phyloP scores from a whole-genome alignment of 805 yeast species.

The Wickerhamomyces chambardii region DNA sequence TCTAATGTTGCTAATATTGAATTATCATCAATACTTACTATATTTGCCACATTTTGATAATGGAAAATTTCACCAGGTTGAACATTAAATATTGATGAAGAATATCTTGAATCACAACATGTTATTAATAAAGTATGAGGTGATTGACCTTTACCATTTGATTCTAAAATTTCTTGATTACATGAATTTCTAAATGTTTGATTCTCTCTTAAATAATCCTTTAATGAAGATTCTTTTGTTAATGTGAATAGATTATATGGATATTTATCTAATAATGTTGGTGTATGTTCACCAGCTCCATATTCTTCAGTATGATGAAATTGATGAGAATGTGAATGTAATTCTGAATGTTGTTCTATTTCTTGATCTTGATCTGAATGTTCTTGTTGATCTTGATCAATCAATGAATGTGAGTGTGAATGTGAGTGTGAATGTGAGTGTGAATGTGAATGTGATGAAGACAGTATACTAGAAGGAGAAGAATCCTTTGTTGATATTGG shows the following conservation, averaged over 20 bases:
- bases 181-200: slow-evolving; percentile 25
- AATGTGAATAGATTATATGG: slow-evolving; percentile 17
- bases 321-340: background rate
- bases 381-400: too few relatives aligned
- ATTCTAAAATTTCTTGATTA: slow-evolving; percentile 16
- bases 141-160: slow-evolving; percentile 73
- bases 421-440: too few relatives aligned
- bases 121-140: slow-evolving; percentile 95
- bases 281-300: too few relatives aligned
- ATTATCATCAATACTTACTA: slow-evolving; percentile 58
- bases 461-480: too few relatives aligned
- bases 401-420: too few relatives aligned
- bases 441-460: too few relatives aligned
- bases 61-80: slow-evolving; percentile 89
- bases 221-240: slow-evolving; percentile 34
- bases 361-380: too few relatives aligned
- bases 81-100: slow-evolving; percentile 69
- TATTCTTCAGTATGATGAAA: background rate
- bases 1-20: slow-evolving; percentile 74
- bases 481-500: too few relatives aligned
- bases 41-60: slow-evolving; percentile 82
- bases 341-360: too few relatives aligned
- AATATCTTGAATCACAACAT: slow-evolving; percentile 86
- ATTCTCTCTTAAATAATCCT: slow-evolving; percentile 41
- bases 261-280: too few relatives aligned